Conservation (phyloP, 768 basidiomycete genomes). For the Macrolepiota fuliginosa region DNA sequence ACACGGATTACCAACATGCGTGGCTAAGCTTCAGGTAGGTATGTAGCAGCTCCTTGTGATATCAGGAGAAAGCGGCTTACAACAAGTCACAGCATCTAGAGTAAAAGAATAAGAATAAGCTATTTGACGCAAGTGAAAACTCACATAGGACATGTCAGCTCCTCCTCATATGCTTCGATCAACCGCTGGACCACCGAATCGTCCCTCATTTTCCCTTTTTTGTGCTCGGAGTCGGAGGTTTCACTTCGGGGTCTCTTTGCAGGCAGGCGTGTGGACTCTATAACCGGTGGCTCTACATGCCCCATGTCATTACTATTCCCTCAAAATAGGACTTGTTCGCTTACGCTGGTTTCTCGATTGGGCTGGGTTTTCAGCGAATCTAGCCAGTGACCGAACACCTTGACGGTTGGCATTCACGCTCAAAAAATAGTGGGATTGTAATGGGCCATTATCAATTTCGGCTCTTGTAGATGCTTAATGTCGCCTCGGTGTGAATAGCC, state of each 20-base stretch:
- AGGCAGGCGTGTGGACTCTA: slow-evolving; percentile 10
- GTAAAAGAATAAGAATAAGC: slow-evolving; percentile 13
- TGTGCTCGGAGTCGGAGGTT: slow-evolving; percentile 18
- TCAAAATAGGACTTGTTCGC: background rate
- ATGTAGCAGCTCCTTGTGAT: background rate
- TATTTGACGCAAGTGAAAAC: slow-evolving; percentile 22
- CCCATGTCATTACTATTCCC: background rate
- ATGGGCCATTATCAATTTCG: background rate
- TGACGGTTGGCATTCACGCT: background rate
- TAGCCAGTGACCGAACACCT: no score
- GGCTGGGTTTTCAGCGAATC: background rate
- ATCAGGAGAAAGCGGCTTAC: slow-evolving; percentile 35
- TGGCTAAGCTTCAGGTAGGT: slow-evolving; percentile 42
- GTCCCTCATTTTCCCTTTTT: slow-evolving; percentile 46
- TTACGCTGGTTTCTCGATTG: background rate
- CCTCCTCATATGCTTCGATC: slow-evolving; percentile 55
- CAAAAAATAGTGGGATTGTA: background rate
- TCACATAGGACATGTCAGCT: slow-evolving; percentile 72
- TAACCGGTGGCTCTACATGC: background rate
- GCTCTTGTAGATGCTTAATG: background rate
- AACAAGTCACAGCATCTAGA: slow-evolving; percentile 69
- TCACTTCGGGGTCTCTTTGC: slow-evolving; percentile 16
- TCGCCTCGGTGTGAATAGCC: background rate
- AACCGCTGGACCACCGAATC: slow-evolving; percentile 21
- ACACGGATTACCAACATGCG: slow-evolving; percentile 67